Conservation (phyloP, 1,284 basidiomycete species). For the Malassezia sympodialis region DNA sequence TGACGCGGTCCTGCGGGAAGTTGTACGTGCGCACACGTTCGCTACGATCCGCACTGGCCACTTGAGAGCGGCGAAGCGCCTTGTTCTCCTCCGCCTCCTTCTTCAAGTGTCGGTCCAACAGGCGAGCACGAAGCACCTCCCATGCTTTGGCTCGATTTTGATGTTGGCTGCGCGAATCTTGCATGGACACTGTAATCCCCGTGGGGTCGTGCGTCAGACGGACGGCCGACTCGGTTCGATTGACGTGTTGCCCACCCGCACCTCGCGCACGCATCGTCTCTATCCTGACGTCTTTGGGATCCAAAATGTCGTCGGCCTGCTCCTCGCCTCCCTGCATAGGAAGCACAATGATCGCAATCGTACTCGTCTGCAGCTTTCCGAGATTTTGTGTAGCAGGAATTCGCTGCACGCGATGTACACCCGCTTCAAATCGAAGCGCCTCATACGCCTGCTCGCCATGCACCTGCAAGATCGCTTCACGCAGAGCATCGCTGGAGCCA, state of each 20-base stretch:
- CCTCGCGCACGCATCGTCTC: slow-evolving; percentile 92
- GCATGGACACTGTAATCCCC: slow-evolving; percentile 92
- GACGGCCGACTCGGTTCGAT: slow-evolving; percentile 97
- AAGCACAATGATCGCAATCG: slow-evolving; percentile 59
- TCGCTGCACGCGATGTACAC: slow-evolving; percentile 88
- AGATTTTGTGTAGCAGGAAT: slow-evolving; percentile 79
- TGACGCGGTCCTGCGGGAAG: slow-evolving; percentile 45
- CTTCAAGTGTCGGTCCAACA: slow-evolving; percentile 34
- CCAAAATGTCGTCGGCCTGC: slow-evolving; percentile 54
- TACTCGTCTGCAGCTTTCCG: slow-evolving; percentile 84
- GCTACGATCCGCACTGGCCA: slow-evolving; percentile 41
- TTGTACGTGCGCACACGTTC: slow-evolving; percentile 46
- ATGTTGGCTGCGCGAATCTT: slow-evolving; percentile 92
- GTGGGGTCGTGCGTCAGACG: slow-evolving; percentile 85
- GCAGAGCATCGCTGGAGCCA: slow-evolving; percentile 49
- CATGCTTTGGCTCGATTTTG: slow-evolving; percentile 52
- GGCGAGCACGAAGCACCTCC: slow-evolving; percentile 36
- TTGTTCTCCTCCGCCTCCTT: slow-evolving; percentile 34
- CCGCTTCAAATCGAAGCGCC: slow-evolving; percentile 73
- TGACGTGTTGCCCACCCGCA: slow-evolving; percentile 98
- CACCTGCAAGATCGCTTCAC: slow-evolving; percentile 74
- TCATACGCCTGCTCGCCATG: slow-evolving; percentile 71
- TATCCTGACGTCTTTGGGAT: slow-evolving; percentile 73
- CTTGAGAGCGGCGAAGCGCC: slow-evolving; percentile 31
- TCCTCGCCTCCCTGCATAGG: slow-evolving; percentile 46